Conservation (phyloP, 2,329 filamentous ascomycete genomes). For the Trichoderma semiorbis region DNA sequence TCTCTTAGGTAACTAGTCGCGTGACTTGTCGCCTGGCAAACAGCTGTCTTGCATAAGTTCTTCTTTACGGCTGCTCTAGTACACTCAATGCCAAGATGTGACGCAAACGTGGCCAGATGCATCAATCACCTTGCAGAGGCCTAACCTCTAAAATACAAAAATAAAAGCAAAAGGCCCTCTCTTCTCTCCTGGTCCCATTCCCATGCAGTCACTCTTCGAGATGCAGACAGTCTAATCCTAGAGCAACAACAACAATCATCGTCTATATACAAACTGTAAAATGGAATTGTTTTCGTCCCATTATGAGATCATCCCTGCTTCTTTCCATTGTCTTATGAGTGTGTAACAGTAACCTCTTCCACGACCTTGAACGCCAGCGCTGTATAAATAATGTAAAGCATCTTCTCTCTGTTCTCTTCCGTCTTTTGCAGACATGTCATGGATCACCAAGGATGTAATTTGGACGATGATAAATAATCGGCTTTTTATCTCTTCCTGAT, state of each 20-base stretch:
- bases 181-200: background rate
- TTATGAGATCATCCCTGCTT: background rate
- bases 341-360: background rate
- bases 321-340: background rate
- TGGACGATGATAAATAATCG: background rate
- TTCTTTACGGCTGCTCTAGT: background rate
- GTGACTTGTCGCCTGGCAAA: slow-evolving; percentile 8
- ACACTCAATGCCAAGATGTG: background rate
- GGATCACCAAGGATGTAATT: background rate
- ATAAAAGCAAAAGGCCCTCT: background rate
- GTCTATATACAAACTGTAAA: slow-evolving; percentile 12
- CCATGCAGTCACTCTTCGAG: background rate
- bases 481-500: background rate
- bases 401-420: slow-evolving; percentile 16
- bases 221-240: background rate
- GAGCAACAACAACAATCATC: background rate
- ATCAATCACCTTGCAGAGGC: background rate
- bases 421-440: background rate
- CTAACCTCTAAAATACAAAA: background rate
- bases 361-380: slow-evolving; percentile 33
- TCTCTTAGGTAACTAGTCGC: slow-evolving; percentile 13
- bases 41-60: background rate
- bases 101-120: background rate
- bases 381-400: slow-evolving; percentile 29
- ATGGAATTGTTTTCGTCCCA: slow-evolving; percentile 17